Evolutionary conservation across 2,329 filamentous ascomycete species (phyloP).

Genomic region (Fusarium oxysporum): DNA sequence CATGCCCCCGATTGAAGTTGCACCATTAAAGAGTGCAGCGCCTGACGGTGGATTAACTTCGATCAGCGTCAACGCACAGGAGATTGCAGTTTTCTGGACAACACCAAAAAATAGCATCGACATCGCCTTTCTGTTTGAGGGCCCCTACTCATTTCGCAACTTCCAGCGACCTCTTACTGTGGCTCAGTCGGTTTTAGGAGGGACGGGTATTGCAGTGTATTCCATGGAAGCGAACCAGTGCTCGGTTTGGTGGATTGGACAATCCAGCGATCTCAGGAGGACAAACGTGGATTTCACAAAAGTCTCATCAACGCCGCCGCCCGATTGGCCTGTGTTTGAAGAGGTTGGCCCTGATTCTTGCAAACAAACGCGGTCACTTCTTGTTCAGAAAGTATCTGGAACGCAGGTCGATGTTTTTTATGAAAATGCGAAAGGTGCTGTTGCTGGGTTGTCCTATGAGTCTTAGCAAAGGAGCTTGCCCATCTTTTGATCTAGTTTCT

Average conservation of each 20-base stretch:
- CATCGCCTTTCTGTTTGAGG: neutral
- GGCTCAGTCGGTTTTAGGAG: neutral
- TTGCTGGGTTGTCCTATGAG: neutral
- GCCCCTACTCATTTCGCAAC: too few species aligned
- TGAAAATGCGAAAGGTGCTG: neutral
- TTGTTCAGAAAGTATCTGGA: neutral
- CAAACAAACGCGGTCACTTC: neutral
- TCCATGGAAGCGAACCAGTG: neutral
- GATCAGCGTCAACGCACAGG: neutral
- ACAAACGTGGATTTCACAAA: neutral
- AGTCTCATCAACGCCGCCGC: accelerated
- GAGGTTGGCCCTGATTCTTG: neutral
- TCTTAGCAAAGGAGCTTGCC: neutral
- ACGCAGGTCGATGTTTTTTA: neutral
- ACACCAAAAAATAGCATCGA: neutral
- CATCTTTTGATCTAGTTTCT: too few species aligned
- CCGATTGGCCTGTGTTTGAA: neutral
- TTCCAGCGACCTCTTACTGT: neutral
- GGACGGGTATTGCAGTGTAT: neutral
- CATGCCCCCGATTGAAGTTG: accelerated
- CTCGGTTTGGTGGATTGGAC: neutral
- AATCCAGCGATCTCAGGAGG: neutral
- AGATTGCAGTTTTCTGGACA: neutral
- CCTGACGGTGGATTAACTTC: neutral
- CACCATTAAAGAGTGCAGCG: neutral